These are phyloP conservation scores for Didymella segeticola DNA, from an alignment of 2,329 filamentous ascomycete species.

Conservation along the genomic window DNA sequence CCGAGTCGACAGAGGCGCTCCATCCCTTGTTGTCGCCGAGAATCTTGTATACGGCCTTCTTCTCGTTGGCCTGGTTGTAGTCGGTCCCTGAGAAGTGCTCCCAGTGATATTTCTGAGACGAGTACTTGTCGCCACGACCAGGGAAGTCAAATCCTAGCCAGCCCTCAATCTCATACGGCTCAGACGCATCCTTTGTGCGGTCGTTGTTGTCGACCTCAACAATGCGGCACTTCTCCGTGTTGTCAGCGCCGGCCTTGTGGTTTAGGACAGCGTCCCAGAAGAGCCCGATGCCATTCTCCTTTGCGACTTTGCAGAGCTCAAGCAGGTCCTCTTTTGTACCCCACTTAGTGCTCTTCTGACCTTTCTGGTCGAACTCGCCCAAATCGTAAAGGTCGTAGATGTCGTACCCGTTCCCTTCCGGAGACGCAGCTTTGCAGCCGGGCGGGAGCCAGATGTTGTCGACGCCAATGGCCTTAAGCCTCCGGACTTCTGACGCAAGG, in stretches of 20 bases:
- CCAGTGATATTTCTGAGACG: conserved; percentile 68
- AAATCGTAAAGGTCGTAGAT: conserved; percentile 73
- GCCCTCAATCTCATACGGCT: conserved; percentile 68
- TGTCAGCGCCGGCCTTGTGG: conserved; percentile 73
- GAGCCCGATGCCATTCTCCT: conserved; percentile 62
- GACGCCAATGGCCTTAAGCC: conserved; percentile 66
- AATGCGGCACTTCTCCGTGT: conserved; percentile 66
- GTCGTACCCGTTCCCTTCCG: conserved; percentile 67
- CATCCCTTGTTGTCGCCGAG: conserved; percentile 69
- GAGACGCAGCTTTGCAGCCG: conserved; percentile 70
- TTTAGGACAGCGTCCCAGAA: conserved; percentile 77
- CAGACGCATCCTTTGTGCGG: conserved; percentile 61
- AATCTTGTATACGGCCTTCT: conserved; percentile 71
- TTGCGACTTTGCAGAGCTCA: conserved; percentile 59
- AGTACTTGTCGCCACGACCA: conserved; percentile 66
- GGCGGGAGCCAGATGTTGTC: conserved; percentile 68
- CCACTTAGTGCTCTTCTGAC: conserved; percentile 70
- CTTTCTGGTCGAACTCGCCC: conserved; percentile 77
- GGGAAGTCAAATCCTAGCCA: conserved; percentile 73
- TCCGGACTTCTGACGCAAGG: conserved; percentile 59
- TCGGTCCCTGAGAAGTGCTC: conserved; percentile 73
- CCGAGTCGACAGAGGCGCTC: conserved; percentile 66
- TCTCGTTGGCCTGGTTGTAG: conserved; percentile 64
- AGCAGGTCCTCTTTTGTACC: conserved; percentile 68
- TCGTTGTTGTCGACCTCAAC: conserved; percentile 69